phyloP scores from a whole-genome alignment of 208 protist genomes.

The Acanthamoeba lenticulata region DNA sequence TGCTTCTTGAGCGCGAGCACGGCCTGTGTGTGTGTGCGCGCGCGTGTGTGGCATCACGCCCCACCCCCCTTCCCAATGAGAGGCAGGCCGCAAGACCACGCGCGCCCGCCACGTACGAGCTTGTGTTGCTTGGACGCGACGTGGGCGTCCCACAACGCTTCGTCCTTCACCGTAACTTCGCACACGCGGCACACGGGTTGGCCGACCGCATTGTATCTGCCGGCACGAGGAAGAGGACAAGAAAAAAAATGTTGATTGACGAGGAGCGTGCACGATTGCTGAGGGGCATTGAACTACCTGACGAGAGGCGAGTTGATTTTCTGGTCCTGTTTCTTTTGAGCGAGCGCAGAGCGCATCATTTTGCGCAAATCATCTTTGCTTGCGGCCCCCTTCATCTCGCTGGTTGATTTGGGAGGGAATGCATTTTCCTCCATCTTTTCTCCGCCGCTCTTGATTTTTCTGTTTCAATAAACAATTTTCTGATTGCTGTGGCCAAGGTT shows the following conservation, averaged over 20 bases:
- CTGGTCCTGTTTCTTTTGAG: slow-evolving; percentile 42
- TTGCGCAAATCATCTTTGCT: slow-evolving; percentile 21
- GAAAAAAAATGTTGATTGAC: too few relatives aligned
- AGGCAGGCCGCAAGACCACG: too few relatives aligned
- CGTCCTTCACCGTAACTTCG: slow-evolving; percentile 1
- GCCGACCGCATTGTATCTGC: slow-evolving; percentile 10
- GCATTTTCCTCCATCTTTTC: background rate
- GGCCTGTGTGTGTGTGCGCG: background rate
- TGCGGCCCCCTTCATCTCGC: background rate
- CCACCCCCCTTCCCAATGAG: background rate
- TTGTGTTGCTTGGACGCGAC: slow-evolving; percentile 12
- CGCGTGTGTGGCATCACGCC: too few relatives aligned
- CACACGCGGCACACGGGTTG: slow-evolving; percentile 30
- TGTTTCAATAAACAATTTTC: too few relatives aligned
- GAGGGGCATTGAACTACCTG: background rate
- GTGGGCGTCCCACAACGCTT: slow-evolving; percentile 7
- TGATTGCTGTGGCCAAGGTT: too few relatives aligned
- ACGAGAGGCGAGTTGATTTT: slow-evolving; percentile 17
- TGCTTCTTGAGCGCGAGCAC: background rate
- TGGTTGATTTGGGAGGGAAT: too few relatives aligned
- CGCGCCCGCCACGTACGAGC: background rate
- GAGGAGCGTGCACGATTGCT: background rate
- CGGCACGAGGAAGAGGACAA: too few relatives aligned
- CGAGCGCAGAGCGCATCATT: slow-evolving; percentile 16
- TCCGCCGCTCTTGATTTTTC: too few relatives aligned